These are phyloP conservation scores for Fomitopsis betulina DNA, from an alignment of 1,284 basidiomycete species.

Conservation along the genomic window DNA sequence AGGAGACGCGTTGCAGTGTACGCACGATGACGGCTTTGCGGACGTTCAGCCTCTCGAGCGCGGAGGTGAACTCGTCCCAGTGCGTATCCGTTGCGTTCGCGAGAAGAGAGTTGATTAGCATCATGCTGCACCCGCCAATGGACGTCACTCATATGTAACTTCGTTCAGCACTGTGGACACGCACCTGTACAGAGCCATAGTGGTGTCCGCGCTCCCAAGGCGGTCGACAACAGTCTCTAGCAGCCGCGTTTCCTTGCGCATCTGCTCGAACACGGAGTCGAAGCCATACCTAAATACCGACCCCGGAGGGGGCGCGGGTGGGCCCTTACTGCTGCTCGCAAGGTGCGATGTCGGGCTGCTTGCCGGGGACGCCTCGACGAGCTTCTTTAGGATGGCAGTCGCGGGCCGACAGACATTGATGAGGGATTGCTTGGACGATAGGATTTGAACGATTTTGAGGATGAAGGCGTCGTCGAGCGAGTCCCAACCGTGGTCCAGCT, in stretches of 20 bases:
- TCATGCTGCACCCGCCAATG: constrained; percentile 36
- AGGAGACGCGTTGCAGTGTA: constrained; percentile 1
- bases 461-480: constrained; percentile 71
- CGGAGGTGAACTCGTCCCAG: constrained; percentile 76
- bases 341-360: constrained; percentile 53
- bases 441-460: constrained; percentile 73
- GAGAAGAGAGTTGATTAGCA: constrained; percentile 84
- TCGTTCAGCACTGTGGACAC: constrained; percentile 14
- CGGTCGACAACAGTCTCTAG: constrained; percentile 77
- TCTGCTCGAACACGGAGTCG: constrained; percentile 76
- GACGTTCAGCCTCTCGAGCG: constrained; percentile 77
- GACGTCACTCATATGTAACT: neutral
- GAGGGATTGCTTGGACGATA: constrained; percentile 71
- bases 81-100: constrained; percentile 71
- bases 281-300: constrained; percentile 82
- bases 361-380: constrained; percentile 78
- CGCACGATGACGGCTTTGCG: constrained; percentile 80
- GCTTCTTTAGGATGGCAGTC: constrained; percentile 86
- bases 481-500: constrained; percentile 79
- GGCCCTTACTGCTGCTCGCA: constrained; percentile 56
- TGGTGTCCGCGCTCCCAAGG: constrained; percentile 78
- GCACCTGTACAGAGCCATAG: constrained; percentile 81
- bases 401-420: constrained; percentile 97
- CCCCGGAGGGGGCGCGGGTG: constrained; percentile 48
- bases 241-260: constrained; percentile 61